Conservation (phyloP, 495 filamentous ascomycete genomes). For the Penicillium flavigenum region DNA sequence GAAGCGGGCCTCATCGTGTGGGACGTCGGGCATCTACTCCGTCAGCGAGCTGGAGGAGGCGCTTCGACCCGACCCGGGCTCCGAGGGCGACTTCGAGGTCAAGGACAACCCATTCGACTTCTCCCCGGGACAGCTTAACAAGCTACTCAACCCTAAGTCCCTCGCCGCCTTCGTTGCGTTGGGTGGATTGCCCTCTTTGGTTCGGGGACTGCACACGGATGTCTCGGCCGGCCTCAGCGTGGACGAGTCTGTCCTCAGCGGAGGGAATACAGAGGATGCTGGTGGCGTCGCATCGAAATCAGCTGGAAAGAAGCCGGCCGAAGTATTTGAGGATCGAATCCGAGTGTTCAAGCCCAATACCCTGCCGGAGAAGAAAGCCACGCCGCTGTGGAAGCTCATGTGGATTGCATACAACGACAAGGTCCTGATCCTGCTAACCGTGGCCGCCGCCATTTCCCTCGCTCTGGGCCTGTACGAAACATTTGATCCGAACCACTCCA, state of each 20-base stretch:
- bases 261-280: conserved; percentile 24
- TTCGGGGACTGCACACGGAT: conserved; percentile 73
- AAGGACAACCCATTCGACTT: conserved; percentile 80
- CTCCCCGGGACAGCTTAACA: conserved; percentile 74
- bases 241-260: conserved; percentile 66
- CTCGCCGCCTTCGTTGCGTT: conserved; percentile 73
- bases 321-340: no score
- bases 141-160: conserved; percentile 78
- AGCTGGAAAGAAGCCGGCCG: no score
- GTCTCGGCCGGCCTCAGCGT: conserved; percentile 65
- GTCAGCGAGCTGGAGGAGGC: no score
- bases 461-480: conserved; percentile 60
- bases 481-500: conserved; percentile 52
- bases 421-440: conserved; percentile 73
- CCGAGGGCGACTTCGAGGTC: conserved; percentile 69
- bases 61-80: conserved; percentile 60
- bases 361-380: conserved; percentile 69
- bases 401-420: conserved; percentile 87
- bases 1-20: no score
- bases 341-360: conserved; percentile 50
- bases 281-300: no score
- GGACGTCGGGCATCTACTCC: no score
- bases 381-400: conserved; percentile 67
- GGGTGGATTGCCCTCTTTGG: conserved; percentile 72
- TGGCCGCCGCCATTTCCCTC: conserved; percentile 77